Evolutionary conservation across 2,329 filamentous ascomycete genomes (phyloP).

Genomic region (Fusarium palustre): DNA sequence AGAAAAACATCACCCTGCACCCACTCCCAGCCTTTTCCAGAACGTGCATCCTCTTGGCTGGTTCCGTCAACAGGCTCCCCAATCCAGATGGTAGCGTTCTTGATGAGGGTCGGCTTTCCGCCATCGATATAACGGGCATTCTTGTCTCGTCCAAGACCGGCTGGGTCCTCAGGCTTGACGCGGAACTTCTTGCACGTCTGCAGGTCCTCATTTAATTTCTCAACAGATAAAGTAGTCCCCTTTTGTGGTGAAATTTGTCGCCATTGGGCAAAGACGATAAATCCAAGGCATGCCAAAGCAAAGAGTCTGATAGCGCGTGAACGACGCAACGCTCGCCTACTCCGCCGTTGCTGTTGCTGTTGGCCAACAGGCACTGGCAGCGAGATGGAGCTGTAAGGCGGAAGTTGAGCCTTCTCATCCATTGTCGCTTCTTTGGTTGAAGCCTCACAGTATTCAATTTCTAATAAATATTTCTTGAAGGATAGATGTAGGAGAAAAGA

Average conservation of each 20-base stretch:
- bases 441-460: conserved; percentile 3
- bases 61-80: conserved; percentile 68
- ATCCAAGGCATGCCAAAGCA: conserved; percentile 60
- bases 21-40: conserved; percentile 72
- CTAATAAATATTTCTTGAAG: not conserved
- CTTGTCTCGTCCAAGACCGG: conserved; percentile 65
- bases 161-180: conserved; percentile 66
- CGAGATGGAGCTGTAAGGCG: conserved; percentile 57
- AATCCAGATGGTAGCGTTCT: conserved; percentile 74
- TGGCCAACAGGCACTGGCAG: conserved; percentile 40
- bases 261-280: conserved; percentile 65
- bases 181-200: conserved; percentile 67
- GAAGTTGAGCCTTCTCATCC: conserved; percentile 59
- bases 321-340: conserved; percentile 53
- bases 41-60: conserved; percentile 64
- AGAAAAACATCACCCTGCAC: conserved; percentile 69
- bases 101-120: conserved; percentile 70
- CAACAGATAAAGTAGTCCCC: conserved; percentile 59
- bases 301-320: conserved; percentile 59
- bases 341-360: conserved; percentile 34
- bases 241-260: conserved; percentile 52
- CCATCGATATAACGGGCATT: conserved; percentile 72
- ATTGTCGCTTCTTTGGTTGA: conserved; percentile 31
- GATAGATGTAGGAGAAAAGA: conserved; percentile 1
- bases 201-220: conserved; percentile 66